Percentiles rank a stretch among this genome's conserved stretches.
Conservation (phyloP, 2,329 filamentous ascomycete genomes). For the Aspergillus sp. region DNA sequence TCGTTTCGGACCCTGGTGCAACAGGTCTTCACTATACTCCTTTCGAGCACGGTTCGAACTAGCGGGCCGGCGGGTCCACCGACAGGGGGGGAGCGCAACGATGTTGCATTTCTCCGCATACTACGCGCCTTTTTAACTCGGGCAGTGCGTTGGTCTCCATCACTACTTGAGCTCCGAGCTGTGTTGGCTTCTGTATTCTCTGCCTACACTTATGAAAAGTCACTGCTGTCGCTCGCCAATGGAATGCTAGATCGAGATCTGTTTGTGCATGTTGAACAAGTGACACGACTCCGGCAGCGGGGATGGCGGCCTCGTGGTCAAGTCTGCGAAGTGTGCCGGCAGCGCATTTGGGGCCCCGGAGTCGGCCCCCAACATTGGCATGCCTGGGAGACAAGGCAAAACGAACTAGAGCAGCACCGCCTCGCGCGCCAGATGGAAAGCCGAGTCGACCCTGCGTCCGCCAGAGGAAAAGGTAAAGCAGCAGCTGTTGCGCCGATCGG, state of each 20-base stretch:
- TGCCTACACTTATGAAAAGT: constrained; percentile 93
- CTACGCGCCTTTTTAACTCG: constrained; percentile 85
- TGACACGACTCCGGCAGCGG: constrained; percentile 73
- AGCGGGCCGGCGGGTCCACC: constrained; percentile 36
- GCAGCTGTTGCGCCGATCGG: constrained; percentile 30
- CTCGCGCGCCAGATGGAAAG: constrained; percentile 35
- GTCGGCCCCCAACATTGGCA: constrained; percentile 77
- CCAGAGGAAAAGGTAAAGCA: constrained; percentile 46
- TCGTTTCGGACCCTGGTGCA: constrained; percentile 82
- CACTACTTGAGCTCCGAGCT: constrained; percentile 80
- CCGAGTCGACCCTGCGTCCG: constrained; percentile 32
- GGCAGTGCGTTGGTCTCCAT: constrained; percentile 80
- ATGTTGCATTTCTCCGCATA: constrained; percentile 84
- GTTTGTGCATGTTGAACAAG: constrained; percentile 79
- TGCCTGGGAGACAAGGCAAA: constrained; percentile 71
- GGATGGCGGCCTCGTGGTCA: constrained; percentile 90
- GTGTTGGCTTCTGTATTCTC: constrained; percentile 90
- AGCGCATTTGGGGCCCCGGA: constrained; percentile 85
- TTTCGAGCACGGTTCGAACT: constrained; percentile 70
- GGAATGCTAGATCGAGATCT: constrained; percentile 85
- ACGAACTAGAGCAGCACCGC: constrained; percentile 36
- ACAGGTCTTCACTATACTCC: constrained; percentile 83
- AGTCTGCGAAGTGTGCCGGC: constrained; percentile 83
- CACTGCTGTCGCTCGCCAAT: constrained; percentile 82
- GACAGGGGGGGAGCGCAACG: constrained; percentile 46